A percentile compares a stretch with the other conserved stretches of the same genome.
phyloP scores from a whole-genome alignment of 78 protist species.

The Cavenderia fasciculata region DNA sequence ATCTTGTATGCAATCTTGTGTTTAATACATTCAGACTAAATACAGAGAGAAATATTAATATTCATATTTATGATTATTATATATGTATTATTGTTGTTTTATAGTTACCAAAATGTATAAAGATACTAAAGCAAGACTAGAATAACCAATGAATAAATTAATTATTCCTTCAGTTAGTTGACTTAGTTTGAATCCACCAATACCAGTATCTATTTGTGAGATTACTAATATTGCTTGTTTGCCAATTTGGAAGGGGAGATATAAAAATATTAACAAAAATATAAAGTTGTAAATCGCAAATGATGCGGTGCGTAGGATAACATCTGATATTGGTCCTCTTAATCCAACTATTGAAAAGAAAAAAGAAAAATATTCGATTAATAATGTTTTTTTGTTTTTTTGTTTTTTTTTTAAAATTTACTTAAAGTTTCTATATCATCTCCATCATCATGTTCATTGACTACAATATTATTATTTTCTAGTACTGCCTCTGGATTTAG shows the following conservation, averaged over 20 bases:
- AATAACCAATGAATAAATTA: slow-evolving; percentile 23
- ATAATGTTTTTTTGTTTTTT: background rate
- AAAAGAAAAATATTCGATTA: background rate
- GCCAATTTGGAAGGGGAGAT: slow-evolving; percentile 42
- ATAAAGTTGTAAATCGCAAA: slow-evolving; percentile 9
- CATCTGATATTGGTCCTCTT: slow-evolving; percentile 56
- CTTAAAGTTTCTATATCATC: slow-evolving; percentile 29
- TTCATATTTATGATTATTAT: background rate
- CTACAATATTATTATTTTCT: too few relatives aligned
- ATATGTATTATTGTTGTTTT: background rate
- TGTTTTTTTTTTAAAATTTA: background rate
- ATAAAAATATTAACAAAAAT: slow-evolving; percentile 38
- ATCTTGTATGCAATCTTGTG: slow-evolving; percentile 2
- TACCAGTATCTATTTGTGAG: too few relatives aligned
- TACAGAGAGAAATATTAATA: background rate
- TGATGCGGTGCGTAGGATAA: background rate
- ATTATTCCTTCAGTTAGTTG: slow-evolving; percentile 9
- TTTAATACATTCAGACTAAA: slow-evolving; percentile 28
- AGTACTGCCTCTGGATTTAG: too few relatives aligned
- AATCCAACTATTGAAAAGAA: slow-evolving; percentile 35
- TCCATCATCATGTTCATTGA: slow-evolving; percentile 12
- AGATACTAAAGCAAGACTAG: background rate
- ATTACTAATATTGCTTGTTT: background rate
- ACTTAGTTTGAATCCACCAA: background rate
- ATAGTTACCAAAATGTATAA: slow-evolving; percentile 32